phyloP scores from a whole-genome alignment of 2,329 filamentous ascomycete genomes.

The Diaporthe longicolla region DNA sequence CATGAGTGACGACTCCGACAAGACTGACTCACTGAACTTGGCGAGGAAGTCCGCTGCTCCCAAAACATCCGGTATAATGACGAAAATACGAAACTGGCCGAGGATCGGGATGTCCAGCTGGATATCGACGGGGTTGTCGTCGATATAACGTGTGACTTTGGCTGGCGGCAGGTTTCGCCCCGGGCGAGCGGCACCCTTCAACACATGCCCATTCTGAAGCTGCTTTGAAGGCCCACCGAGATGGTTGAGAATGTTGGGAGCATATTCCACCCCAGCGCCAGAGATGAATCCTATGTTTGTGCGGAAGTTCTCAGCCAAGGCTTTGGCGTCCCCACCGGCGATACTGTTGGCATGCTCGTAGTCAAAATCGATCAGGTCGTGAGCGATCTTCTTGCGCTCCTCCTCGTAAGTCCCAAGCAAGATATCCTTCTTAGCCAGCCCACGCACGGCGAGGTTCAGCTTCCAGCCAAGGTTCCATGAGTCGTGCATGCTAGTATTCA shows the following conservation, averaged over 20 bases:
- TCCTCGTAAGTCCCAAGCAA: conserved; percentile 73
- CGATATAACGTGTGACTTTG: conserved; percentile 65
- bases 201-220: conserved; percentile 17
- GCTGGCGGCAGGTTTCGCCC: conserved; percentile 60
- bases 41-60: conserved; percentile 34
- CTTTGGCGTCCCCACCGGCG: conserved; percentile 72
- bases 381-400: conserved; percentile 73
- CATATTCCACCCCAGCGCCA: conserved; percentile 73
- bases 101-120: conserved; percentile 68
- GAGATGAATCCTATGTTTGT: conserved; percentile 82
- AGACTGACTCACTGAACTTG: conserved; percentile 63
- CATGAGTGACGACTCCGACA: conserved; percentile 66
- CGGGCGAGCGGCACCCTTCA: conserved; percentile 45
- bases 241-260: conserved; percentile 29
- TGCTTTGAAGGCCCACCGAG: conserved; percentile 18
- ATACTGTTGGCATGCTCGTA: conserved; percentile 71
- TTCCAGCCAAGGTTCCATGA: conserved; percentile 72
- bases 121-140: conserved; percentile 67
- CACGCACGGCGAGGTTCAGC: conserved; percentile 66
- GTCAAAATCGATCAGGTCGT: conserved; percentile 73
- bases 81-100: conserved; percentile 67
- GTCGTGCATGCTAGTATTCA: conserved; percentile 75
- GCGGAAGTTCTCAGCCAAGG: conserved; percentile 77
- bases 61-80: conserved; percentile 52
- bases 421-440: conserved; percentile 64